Base-by-base conservation (phyloP, 2,329 filamentous ascomycete genomes). In the Colletotrichum agaves region DNA sequence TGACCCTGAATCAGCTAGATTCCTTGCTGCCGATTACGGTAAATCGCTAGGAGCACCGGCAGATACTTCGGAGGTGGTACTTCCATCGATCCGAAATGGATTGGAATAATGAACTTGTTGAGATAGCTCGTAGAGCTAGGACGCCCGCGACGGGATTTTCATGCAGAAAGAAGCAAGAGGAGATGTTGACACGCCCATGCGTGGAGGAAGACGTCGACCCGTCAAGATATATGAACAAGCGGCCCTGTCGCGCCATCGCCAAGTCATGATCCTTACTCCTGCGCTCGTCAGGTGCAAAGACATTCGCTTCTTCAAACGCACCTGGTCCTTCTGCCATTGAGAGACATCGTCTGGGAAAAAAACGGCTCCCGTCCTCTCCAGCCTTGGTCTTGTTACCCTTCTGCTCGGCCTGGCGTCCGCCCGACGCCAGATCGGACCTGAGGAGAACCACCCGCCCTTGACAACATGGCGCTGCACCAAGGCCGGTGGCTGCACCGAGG, bases 391-490 rank as follows among this genome's bases (percentile, higher is more conserved):
- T 21, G 60, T 43, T 17, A 23, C 72, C 57, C 59, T 76, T 56
- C 61, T 77, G 47, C 55, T 73, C 31, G 71, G 74, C 19, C 69
- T 78, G n/a, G 71, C 72, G n/a, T 62, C 74, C 46, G 80, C 77
- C 5, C 81, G 83, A 70, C 76, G 75, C n/a, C 77, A 79, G n/a
- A 78, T 79, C 66, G 75, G 74, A 23, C 75, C 72, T 10, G 76
- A 79, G 5, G 84, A 87, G 71, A 78, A 80, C 23, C 85, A 87
- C 61, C 85, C 85, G 35, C 80, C 80, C 71, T 74, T 88, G 58
- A 80, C 78, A 3, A 87, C 85, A 3, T 86, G 79, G 74, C 80
- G 83, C 68, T 88, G 85, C 77, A 86, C 85, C 21, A 82, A 80
- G 35, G 75, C 74, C 4, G 77, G 77, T 7, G 85, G 86, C 57